Percentiles rank a stretch among this genome's conserved stretches.
phyloP scores from a whole-genome alignment of 768 basidiomycete species.

The Suillus discolor region DNA sequence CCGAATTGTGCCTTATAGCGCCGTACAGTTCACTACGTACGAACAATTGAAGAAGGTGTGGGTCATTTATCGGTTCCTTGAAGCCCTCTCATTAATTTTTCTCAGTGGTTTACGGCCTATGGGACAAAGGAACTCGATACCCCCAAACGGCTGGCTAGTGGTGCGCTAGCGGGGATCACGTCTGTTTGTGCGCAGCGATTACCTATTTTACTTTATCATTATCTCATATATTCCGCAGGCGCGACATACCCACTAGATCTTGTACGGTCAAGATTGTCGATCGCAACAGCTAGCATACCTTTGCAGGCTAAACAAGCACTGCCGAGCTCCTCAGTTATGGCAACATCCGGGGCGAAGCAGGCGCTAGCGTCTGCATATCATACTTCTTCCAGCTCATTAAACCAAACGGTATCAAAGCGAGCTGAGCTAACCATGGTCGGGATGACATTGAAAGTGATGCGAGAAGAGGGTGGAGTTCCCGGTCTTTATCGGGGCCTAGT shows the following conservation, averaged over 20 bases:
- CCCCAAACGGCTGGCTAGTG: slow-evolving; percentile 80
- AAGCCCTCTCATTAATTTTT: slow-evolving; percentile 17
- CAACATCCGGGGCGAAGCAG: slow-evolving; percentile 25
- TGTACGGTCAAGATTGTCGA: slow-evolving; percentile 88
- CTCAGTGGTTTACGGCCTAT: slow-evolving; percentile 67
- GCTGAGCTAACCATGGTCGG: slow-evolving; percentile 75
- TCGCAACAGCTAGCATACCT: slow-evolving; percentile 84
- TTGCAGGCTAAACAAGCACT: slow-evolving; percentile 30
- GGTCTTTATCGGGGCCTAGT: slow-evolving; percentile 86
- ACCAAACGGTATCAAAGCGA: slow-evolving; percentile 42
- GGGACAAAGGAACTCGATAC: slow-evolving; percentile 84
- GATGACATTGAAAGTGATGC: slow-evolving; percentile 90
- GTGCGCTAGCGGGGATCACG: slow-evolving; percentile 91
- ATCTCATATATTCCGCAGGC: slow-evolving; percentile 41
- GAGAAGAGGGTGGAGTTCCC: slow-evolving; percentile 88
- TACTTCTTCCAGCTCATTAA: slow-evolving; percentile 43
- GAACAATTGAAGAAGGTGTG: slow-evolving; percentile 86
- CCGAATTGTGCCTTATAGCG: slow-evolving; percentile 92
- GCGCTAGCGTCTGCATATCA: slow-evolving; percentile 45
- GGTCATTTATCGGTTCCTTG: slow-evolving; percentile 14
- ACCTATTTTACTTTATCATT: slow-evolving; percentile 14
- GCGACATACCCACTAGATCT: slow-evolving; percentile 94
- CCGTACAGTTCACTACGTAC: slow-evolving; percentile 86
- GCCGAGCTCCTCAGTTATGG: slow-evolving; percentile 21
- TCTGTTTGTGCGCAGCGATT: slow-evolving; percentile 76